These are phyloP conservation scores for Xanthoconium separans DNA, from an alignment of 1,284 basidiomycete species.

Conservation along the genomic window DNA sequence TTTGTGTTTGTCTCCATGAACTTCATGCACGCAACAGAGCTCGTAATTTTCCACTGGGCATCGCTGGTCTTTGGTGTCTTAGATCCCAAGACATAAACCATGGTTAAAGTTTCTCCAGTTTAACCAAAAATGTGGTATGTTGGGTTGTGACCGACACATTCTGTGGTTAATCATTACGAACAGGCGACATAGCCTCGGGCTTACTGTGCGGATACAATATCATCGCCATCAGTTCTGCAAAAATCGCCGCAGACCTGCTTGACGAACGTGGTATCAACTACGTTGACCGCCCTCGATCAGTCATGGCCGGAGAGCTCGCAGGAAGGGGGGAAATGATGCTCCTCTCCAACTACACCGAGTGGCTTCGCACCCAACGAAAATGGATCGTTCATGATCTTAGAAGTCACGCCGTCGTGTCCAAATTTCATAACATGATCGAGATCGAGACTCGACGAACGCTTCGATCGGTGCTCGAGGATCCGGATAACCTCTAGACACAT, in stretches of 20 bases:
- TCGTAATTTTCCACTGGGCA: slow-evolving; percentile 1
- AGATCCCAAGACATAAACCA: slow-evolving; percentile 3
- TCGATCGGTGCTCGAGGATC: slow-evolving; percentile 4
- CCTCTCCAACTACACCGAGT: slow-evolving; percentile 20
- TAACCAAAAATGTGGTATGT: slow-evolving; percentile 8
- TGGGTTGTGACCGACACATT: not conserved
- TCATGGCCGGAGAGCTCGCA: slow-evolving; percentile 23
- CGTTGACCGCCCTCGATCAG: slow-evolving; percentile 16
- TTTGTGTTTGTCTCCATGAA: not conserved
- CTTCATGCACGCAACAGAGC: slow-evolving; percentile 1
- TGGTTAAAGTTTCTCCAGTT: slow-evolving; percentile 8
- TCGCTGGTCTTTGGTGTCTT: slow-evolving; percentile 3
- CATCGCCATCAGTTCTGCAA: slow-evolving; percentile 14
- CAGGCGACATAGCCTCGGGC: slow-evolving; percentile 14
- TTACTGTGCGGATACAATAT: slow-evolving; percentile 10
- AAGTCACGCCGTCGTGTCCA: slow-evolving; percentile 8
- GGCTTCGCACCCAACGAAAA: slow-evolving; percentile 20
- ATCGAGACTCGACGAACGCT: slow-evolving; percentile 9
- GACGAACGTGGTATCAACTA: slow-evolving; percentile 21
- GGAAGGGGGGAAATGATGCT: slow-evolving; percentile 30
- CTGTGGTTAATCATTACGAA: not conserved
- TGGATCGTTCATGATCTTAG: slow-evolving; percentile 32
- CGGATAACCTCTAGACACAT: slow-evolving; percentile 1
- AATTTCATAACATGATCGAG: slow-evolving; percentile 22
- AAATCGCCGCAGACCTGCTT: slow-evolving; percentile 17